Evolutionary conservation across 768 basidiomycete genomes (phyloP).

Genomic region (Kwoniella europaea): DNA sequence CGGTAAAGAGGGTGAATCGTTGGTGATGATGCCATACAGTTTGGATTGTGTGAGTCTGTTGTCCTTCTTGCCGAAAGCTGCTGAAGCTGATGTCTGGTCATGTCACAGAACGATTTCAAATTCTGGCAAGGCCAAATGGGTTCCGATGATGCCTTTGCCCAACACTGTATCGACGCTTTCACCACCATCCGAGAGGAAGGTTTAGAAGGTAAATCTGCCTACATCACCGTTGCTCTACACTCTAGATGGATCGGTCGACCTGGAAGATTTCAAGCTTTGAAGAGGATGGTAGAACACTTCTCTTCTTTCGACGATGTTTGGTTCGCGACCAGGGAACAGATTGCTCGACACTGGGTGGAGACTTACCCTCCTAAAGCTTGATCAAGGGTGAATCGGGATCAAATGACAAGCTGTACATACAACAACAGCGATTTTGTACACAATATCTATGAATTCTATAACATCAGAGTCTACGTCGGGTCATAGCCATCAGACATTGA

Average conservation of each 20-base stretch:
- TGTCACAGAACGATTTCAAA: constrained; percentile 43
- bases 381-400: background rate
- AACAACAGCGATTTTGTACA: background rate
- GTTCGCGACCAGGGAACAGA: constrained; percentile 49
- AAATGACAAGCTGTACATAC: constrained; percentile 3
- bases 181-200: constrained; percentile 38
- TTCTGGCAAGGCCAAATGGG: constrained; percentile 38
- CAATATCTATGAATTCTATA: background rate
- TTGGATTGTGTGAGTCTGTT: constrained; percentile 34
- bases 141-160: constrained; percentile 24
- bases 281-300: constrained; percentile 42
- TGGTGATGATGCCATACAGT: constrained; percentile 48
- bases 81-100: background rate
- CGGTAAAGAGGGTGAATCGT: constrained; percentile 26
- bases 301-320: constrained; percentile 42
- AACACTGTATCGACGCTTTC: constrained; percentile 29
- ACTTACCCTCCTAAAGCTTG: constrained; percentile 30
- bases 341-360: constrained; percentile 40
- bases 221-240: constrained; percentile 45
- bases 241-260: constrained; percentile 48
- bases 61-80: constrained; percentile 15
- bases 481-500: no score
- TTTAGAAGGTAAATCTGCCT: constrained; percentile 35
- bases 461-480: no score
- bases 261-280: constrained; percentile 45